Evolutionary conservation across 768 basidiomycete genomes (phyloP).

Genomic region (Tylopilus intermedius): DNA sequence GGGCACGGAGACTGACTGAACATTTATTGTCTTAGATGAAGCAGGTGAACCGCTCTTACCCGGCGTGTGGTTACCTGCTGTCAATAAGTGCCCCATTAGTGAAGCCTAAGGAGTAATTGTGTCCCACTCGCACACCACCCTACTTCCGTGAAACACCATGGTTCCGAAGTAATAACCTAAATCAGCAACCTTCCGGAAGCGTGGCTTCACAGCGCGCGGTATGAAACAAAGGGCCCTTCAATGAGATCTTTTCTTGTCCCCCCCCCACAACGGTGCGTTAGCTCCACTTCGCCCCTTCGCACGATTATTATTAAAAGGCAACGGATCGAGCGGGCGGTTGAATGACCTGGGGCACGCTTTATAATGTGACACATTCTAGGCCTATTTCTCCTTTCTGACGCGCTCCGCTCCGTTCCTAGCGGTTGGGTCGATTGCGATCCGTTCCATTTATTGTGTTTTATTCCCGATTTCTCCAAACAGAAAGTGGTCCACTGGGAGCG

Average conservation of each 20-base stretch:
- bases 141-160: not conserved
- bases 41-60: not conserved
- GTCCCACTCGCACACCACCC: not conserved
- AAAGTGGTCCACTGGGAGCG: not conserved
- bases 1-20: not conserved
- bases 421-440: conserved; percentile 22
- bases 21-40: not conserved
- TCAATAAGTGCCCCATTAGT: not conserved
- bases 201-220: not conserved
- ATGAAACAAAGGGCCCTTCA: not conserved
- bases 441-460: not conserved
- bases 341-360: not conserved
- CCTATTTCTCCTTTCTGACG: not conserved
- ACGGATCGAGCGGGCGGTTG: conserved; percentile 13
- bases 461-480: not conserved
- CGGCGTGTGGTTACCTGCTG: not conserved
- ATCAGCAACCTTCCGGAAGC: not conserved
- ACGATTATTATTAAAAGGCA: conserved; percentile 1
- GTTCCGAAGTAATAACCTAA: not conserved
- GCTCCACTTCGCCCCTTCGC: not conserved
- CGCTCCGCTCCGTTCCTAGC: conserved; percentile 19
- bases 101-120: not conserved
- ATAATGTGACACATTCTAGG: not conserved
- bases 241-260: not conserved
- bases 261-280: not conserved